Conservation (phyloP, 768 basidiomycete species). For the Lentinula boryana region DNA sequence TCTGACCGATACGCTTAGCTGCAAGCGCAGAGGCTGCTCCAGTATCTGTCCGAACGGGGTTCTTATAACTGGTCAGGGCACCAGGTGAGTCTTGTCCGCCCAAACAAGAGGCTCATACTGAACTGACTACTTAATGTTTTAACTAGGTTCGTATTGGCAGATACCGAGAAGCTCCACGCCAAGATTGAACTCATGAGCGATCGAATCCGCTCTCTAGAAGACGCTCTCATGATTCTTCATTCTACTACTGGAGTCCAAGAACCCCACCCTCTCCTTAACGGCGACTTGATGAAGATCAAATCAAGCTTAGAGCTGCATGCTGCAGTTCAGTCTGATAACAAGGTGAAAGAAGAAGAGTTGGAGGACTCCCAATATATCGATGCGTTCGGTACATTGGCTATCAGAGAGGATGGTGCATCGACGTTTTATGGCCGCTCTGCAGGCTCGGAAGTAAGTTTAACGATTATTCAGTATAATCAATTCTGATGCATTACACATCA, state of each 20-base stretch:
- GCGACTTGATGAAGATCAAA: constrained; percentile 60
- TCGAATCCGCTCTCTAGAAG: constrained; percentile 67
- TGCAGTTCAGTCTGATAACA: constrained; percentile 39
- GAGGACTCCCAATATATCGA: constrained; percentile 54
- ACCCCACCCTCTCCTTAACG: constrained; percentile 51
- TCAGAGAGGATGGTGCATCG: constrained; percentile 62
- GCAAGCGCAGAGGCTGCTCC: constrained; percentile 69
- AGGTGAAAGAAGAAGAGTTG: constrained; percentile 19
- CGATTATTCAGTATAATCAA: not conserved
- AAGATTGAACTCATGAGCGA: constrained; percentile 67
- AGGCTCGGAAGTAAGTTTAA: constrained; percentile 55
- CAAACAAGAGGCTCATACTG: not conserved
- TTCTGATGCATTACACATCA: not conserved
- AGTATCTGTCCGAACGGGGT: constrained; percentile 76
- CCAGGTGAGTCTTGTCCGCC: constrained; percentile 37
- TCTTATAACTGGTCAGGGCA: constrained; percentile 72
- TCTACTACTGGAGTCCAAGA: constrained; percentile 38
- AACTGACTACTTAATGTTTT: not conserved
- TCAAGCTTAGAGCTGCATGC: constrained; percentile 65
- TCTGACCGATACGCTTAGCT: constrained; percentile 22
- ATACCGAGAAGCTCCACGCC: constrained; percentile 62
- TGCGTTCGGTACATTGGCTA: constrained; percentile 63
- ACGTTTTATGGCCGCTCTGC: constrained; percentile 72
- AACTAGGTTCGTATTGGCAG: constrained; percentile 61
- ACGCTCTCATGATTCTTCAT: constrained; percentile 55